Evolutionary conservation across 768 basidiomycete species (phyloP).

Genomic region (Macrolepiota dolichaula): DNA sequence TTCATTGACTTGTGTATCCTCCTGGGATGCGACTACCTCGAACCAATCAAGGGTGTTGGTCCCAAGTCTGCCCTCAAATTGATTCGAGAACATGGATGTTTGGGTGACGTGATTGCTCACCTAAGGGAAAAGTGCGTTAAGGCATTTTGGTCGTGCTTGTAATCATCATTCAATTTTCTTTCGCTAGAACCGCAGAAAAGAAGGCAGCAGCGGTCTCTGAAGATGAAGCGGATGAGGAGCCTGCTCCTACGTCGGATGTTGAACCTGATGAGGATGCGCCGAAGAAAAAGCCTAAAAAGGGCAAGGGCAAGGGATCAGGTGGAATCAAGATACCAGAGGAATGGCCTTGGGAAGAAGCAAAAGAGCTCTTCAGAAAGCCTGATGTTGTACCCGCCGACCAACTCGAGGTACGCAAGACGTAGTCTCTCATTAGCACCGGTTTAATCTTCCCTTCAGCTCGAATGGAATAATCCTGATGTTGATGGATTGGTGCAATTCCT

Average conservation of each 20-base stretch:
- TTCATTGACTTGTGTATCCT: conserved; percentile 97
- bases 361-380: conserved; percentile 84
- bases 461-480: conserved; percentile 91
- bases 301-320: conserved; percentile 66
- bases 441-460: conserved; percentile 52
- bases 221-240: conserved; percentile 22
- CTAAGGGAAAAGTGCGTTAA: conserved; percentile 67
- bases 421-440: neutral
- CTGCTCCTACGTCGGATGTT: conserved; percentile 11
- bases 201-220: conserved; percentile 32
- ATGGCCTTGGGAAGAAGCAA: conserved; percentile 97
- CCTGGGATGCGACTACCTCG: conserved; percentile 97
- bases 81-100: conserved; percentile 73
- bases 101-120: conserved; percentile 73
- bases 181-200: conserved; percentile 39
- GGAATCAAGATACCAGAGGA: conserved; percentile 85
- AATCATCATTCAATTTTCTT: neutral
- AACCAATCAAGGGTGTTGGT: conserved; percentile 96
- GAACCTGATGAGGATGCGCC: conserved; percentile 21
- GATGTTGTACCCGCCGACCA: conserved; percentile 86
- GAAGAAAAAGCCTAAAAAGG: conserved; percentile 40
- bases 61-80: conserved; percentile 95
- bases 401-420: conserved; percentile 71
- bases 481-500: conserved; percentile 94
- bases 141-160: neutral